Conservation (phyloP, 1,284 basidiomycete genomes). For the Rhodotorula sp. region DNA sequence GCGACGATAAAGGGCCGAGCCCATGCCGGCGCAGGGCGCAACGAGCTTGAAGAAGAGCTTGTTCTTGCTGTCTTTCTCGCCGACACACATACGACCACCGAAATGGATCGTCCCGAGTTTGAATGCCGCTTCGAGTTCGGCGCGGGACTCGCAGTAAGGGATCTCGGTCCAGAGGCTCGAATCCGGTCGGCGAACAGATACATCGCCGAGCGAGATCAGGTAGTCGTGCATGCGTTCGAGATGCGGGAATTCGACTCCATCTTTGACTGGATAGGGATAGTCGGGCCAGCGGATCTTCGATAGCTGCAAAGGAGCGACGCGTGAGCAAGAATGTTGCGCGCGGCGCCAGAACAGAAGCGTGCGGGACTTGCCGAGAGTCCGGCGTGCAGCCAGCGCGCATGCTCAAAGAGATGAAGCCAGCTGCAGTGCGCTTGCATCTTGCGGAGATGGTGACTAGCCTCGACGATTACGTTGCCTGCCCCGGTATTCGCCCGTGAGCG, state of each 20-base stretch:
- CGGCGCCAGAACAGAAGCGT: too few species aligned
- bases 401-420: slow-evolving; percentile 31
- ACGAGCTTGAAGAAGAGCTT: slow-evolving; percentile 11
- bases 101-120: slow-evolving; percentile 22
- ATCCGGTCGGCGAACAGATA: slow-evolving; percentile 4
- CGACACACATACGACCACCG: slow-evolving; percentile 4
- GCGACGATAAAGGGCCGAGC: slow-evolving; percentile 13
- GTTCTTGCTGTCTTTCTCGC: background rate
- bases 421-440: slow-evolving; percentile 1
- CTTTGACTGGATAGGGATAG: slow-evolving; percentile 1
- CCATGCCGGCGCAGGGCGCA: slow-evolving; percentile 18
- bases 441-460: slow-evolving; percentile 1
- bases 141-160: slow-evolving; percentile 19
- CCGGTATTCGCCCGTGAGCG: too few species aligned
- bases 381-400: slow-evolving; percentile 25
- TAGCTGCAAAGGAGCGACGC: slow-evolving; percentile 1
- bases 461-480: slow-evolving; percentile 7
- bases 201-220: slow-evolving; percentile 6
- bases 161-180: slow-evolving; percentile 18
- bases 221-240: slow-evolving; percentile 13
- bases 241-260: background rate
- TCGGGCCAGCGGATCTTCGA: slow-evolving; percentile 1
- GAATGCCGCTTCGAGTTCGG: slow-evolving; percentile 31
- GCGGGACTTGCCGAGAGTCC: slow-evolving; percentile 11
- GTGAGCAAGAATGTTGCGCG: background rate